Percentiles rank a stretch among this genome's conserved stretches.
Evolutionary conservation across 2,329 filamentous ascomycete genomes (phyloP).

Genomic region (Colletotrichum lentis): DNA sequence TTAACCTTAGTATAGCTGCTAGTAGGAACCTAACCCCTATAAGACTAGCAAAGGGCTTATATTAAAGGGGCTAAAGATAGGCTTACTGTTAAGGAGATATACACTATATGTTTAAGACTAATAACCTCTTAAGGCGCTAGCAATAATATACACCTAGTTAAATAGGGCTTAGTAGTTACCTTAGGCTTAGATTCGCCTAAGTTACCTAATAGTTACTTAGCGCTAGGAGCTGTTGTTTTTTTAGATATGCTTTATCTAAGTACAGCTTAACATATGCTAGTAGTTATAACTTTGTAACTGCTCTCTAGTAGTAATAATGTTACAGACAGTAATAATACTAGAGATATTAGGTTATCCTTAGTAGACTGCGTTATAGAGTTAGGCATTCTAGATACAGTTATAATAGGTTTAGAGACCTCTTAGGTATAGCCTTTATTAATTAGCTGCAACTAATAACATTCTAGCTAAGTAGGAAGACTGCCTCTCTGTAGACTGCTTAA

Average conservation of each 20-base stretch:
- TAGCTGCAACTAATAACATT: neutral
- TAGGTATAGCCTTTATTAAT: neutral
- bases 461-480: neutral
- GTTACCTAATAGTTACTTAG: neutral
- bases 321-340: neutral
- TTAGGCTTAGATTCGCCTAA: neutral
- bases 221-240: neutral
- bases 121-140: neutral
- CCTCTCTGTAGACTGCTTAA: neutral
- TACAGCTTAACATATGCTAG: neutral
- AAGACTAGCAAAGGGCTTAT: neutral
- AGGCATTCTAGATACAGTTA: neutral
- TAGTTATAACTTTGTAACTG: neutral
- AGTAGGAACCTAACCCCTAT: neutral
- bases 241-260: neutral
- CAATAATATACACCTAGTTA: neutral
- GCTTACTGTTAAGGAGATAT: neutral
- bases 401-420: neutral
- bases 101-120: neutral
- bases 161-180: neutral
- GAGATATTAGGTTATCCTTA: neutral
- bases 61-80: neutral
- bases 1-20: neutral
- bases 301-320: neutral
- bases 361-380: slow-evolving; percentile 2